Percentiles rank a stretch among this genome's conserved stretches.
Evolutionary conservation across 768 basidiomycete genomes (phyloP).

Genomic region (Naganishia friedmannii): DNA sequence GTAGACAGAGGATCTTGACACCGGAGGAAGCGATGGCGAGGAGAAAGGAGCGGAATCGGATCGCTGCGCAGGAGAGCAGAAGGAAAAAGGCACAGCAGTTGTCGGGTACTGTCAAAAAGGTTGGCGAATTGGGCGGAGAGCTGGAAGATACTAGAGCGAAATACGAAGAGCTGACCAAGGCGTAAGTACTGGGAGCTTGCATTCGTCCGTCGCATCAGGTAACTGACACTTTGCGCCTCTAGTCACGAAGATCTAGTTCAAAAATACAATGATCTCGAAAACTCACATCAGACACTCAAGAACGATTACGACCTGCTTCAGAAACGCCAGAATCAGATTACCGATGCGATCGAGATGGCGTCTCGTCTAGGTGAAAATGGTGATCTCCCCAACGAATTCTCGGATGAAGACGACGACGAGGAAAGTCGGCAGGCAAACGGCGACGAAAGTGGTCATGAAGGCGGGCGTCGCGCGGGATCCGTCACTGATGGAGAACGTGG

Average conservation of each 20-base stretch:
- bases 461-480: not conserved
- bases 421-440: not conserved
- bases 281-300: constrained; percentile 8
- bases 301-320: constrained; percentile 10
- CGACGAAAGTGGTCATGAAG: not conserved
- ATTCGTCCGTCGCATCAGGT: too few species aligned
- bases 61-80: constrained; percentile 17
- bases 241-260: constrained; percentile 11
- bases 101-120: constrained; percentile 1
- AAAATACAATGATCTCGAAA: constrained; percentile 13
- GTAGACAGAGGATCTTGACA: constrained; percentile 11
- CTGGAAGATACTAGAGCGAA: not conserved
- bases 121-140: constrained; percentile 20
- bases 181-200: not conserved
- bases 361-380: constrained; percentile 3
- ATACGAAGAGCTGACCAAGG: constrained; percentile 20
- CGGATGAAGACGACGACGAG: constrained; percentile 4
- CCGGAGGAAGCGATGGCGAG: constrained; percentile 18
- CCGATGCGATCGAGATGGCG: constrained; percentile 9
- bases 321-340: constrained; percentile 15
- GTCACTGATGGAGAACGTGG: constrained; percentile 7
- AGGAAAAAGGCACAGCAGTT: constrained; percentile 25
- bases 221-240: too few species aligned
- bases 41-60: constrained; percentile 12
- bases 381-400: not conserved